Evolutionary conservation across 495 filamentous ascomycete species (phyloP), one percentile per base, ranked within the genome.

Genomic region (Penicillium cataractarum): DNA sequence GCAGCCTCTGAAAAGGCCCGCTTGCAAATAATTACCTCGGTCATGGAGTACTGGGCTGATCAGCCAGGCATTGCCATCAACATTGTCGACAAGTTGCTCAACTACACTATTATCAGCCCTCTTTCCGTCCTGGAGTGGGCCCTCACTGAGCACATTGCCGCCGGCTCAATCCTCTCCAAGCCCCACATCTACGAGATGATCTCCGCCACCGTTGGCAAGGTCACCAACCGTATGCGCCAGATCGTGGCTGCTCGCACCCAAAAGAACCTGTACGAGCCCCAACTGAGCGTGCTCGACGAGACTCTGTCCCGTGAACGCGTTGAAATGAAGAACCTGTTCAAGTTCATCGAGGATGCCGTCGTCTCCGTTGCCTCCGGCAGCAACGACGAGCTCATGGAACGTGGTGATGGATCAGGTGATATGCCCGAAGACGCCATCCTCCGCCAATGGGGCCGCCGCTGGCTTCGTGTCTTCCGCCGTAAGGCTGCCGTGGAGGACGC

Each of bases 81-180:
- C 67, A 93, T 99, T 67, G 84, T 98, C 58, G 95, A 99, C 80
- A 98, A 97, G 78, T 83, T 99, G 4, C 88, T 99, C 29, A 99
- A 99, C 73, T 99, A 98, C 80, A 92, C 90, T 37, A 96, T 99
- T 62, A 83, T 99, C 8, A 90, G 86, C 10, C 95, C 95, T 0
- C 74, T 84, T 35, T 86, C 86, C 31, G 93, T 99, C 44, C 82
- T 97, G 60, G 86, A 94, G 70, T 99, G 96, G 96, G 92, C 90
- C 1, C 76, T 98, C 4, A 77, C 83, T 31, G 84, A 89, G 60
- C 78, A 84, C 51, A 73, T 87, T 21, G 84, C 82, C 22, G 82
- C 87, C 32, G 92, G 91, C 27, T 82, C 85, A 26, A 84, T 86
- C 1, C 87, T 99, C 19, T 81, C 88, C 21, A 83, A 88, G 64